Evolutionary conservation across 345 rosid species (phyloP).

Genomic region (Tarenaya hassleriana): DNA sequence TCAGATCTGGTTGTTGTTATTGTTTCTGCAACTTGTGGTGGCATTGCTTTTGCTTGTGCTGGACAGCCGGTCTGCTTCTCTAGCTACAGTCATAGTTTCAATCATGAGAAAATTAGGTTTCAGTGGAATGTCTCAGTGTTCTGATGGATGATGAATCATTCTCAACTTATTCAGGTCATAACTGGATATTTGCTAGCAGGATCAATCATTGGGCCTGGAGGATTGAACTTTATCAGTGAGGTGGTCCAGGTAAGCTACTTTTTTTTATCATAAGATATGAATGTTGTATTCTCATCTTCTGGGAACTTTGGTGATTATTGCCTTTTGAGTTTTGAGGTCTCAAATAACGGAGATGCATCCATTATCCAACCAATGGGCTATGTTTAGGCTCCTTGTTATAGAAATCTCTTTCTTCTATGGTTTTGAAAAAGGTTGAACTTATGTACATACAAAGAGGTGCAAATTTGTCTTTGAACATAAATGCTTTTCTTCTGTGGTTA

Average conservation of each 20-base stretch:
- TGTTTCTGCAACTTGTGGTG: slow-evolving; percentile 98
- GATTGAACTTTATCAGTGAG: slow-evolving; percentile 88
- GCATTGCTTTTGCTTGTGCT: slow-evolving; percentile 98
- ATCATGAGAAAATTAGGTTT: slow-evolving; percentile 3
- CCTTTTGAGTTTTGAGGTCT: slow-evolving; percentile 7
- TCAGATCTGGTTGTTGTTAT: slow-evolving; percentile 95
- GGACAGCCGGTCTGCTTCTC: slow-evolving; percentile 81
- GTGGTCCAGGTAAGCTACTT: slow-evolving; percentile 80
- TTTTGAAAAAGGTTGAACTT: background rate
- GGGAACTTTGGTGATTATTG: slow-evolving; percentile 3
- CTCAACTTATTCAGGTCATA: slow-evolving; percentile 54
- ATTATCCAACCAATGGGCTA: too few relatives aligned
- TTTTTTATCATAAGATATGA: slow-evolving; percentile 2
- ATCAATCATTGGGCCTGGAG: slow-evolving; percentile 90
- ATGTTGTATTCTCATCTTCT: background rate
- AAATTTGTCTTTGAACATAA: too few relatives aligned
- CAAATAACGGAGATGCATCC: too few relatives aligned
- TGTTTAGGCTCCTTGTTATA: background rate
- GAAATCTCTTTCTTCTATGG: background rate
- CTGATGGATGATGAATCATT: slow-evolving; percentile 11
- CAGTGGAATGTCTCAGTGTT: background rate
- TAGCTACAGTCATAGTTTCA: slow-evolving; percentile 4
- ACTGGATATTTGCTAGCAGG: slow-evolving; percentile 94
- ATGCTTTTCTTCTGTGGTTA: too few relatives aligned
- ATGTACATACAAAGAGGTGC: too few relatives aligned